Base-by-base conservation (phyloP, 1,139 yeast genomes). In the Geotrichum australiense region DNA sequence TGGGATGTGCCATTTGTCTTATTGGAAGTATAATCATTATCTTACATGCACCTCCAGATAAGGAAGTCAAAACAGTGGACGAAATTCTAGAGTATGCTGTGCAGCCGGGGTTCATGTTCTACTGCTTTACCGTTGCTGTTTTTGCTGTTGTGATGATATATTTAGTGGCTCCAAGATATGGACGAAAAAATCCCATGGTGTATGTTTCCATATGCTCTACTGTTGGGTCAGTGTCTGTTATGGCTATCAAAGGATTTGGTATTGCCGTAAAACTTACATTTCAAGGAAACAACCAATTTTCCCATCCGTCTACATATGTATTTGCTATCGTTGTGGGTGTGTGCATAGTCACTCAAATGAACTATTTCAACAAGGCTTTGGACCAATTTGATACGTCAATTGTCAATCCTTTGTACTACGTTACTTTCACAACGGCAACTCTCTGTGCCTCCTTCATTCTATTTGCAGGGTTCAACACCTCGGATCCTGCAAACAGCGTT, bases 371-470 rank as follows among this genome's bases (percentile, higher is more conserved):
- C 70, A 86, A 85, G 66, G 96, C 96, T 0, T 71, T 86, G 56
- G 96, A 89, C 55, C 95, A 84, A 61, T 86, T 85, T 56, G 96
- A 86, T 59, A 86, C 96, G 3, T 84, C 94, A 1, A 83, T 87
- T 51, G 96, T 86, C 44, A 86, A 87, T 61, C 96, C 96, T 24
- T 69, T 86, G 48, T 86, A 86, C 65, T 86, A 87, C 57, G 96
- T 86, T 43, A 80, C 95, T 0, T 87, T 86, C 64, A 86, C 96
- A 30, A 86, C 96, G 0, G 85, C 84, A 45, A 87, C 96, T 0
- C 70, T 86, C 53, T 71, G 76, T 43, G 96, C 96, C 0, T 84
- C 94, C 27, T 87, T 87, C 61, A 81, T 87, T 50, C 68, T 86
- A 45, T 87, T 86, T 65, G 73, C 80, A 55, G 95, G 95, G 14